phyloP scores from a whole-genome alignment of 306 rosid species.

The Castanospermum australe region DNA sequence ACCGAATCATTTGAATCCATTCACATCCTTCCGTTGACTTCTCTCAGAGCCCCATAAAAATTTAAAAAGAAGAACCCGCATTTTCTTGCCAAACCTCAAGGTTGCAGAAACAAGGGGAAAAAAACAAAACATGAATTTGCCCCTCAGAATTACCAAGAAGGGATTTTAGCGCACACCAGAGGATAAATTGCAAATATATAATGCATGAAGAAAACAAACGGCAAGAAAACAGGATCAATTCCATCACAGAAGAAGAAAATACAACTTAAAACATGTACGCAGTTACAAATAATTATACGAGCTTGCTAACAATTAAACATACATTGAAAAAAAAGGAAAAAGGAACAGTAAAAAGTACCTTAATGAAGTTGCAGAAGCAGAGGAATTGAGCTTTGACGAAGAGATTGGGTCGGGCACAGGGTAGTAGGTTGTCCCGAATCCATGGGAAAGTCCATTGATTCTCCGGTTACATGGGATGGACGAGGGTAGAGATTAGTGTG shows the following conservation, averaged over 20 bases:
- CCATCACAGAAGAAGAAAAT: no score
- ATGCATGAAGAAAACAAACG: not conserved
- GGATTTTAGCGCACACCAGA: not conserved
- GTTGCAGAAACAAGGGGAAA: not conserved
- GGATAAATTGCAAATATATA: not conserved
- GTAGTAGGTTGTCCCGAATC: not conserved
- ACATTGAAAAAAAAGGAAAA: not conserved
- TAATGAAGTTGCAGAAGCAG: not conserved
- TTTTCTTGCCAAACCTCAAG: not conserved
- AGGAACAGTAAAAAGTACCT: not conserved
- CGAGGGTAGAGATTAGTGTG: not conserved
- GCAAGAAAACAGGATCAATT: not conserved
- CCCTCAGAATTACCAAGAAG: not conserved
- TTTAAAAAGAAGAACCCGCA: not conserved
- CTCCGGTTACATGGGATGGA: no score
- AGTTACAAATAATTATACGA: not conserved
- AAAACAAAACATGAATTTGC: not conserved
- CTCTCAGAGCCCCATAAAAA: not conserved
- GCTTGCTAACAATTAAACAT: not conserved
- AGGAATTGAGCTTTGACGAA: no score
- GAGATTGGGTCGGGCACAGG: not conserved
- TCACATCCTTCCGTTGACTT: not conserved
- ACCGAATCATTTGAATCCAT: not conserved
- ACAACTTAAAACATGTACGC: no score
- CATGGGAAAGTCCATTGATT: constrained; percentile 8